Base-by-base conservation (phyloP, 2,329 filamentous ascomycete species). In the Leptographium galeiforme region DNA sequence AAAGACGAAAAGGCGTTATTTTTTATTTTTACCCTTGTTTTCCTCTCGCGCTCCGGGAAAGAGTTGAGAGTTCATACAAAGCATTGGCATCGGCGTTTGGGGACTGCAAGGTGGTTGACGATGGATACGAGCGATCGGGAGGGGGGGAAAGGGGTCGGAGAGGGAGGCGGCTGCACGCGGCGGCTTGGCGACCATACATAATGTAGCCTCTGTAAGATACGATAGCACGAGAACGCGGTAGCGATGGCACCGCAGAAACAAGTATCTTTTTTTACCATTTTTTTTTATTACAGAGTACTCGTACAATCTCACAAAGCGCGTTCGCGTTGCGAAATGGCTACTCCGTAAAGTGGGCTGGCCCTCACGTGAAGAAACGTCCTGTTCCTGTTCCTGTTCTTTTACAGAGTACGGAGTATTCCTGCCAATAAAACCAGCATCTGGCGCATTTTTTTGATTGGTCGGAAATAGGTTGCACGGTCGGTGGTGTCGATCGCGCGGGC, bases 391-490 rank as follows among this genome's bases (percentile, higher is more conserved):
- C n/a, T n/a, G n/a, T n/a, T n/a, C n/a, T n/a, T n/a, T n/a, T n/a
- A n/a, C n/a, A n/a, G n/a, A n/a, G n/a, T n/a, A n/a, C n/a, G n/a
- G n/a, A n/a, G n/a, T n/a, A n/a, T n/a, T n/a, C n/a, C 25, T 25
- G 40, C 8, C 19, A 12, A 8, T 34, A n/a, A 25, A 38, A 44
- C 10, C 32, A n/a, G 47, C 6, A 11, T 40, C 11, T 50, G 40
- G 16, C 47, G 18, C 43, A 55, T 53, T 57, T 57, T 57, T 57
- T 36, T 57, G 52, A 57, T 57, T 57, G 56, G 56, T 19, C 50
- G 39, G 50, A 56, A 53, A 56, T 50, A 36, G 30, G 25, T 25
- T 38, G 44, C 38, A 45, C 43, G 41, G 41, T 32, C 36, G 45
- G 45, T 13, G 45, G 30, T 25, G 41, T 25, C 19, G 41, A 45